These are phyloP conservation scores for Pleodorina starrii DNA, from an alignment of 139 green algal genomes.

Conservation along the genomic window DNA sequence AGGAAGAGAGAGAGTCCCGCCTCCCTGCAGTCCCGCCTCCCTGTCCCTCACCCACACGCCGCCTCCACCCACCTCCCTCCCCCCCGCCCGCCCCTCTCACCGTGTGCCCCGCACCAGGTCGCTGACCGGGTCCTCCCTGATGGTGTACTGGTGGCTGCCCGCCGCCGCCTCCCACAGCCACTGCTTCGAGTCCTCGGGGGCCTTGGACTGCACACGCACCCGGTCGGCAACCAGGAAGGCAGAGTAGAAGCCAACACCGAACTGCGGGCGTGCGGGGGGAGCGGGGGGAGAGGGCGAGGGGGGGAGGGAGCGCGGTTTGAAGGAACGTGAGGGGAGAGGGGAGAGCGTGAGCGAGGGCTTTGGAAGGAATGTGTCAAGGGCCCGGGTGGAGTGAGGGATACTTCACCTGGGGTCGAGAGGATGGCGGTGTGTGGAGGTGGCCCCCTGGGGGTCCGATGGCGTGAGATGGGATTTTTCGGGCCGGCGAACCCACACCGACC, in stretches of 20 bases:
- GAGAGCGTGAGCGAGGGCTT: too few species aligned
- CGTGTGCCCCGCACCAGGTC: conserved; percentile 85
- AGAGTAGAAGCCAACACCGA: conserved; percentile 99
- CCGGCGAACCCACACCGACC: too few species aligned
- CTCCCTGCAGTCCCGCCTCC: too few species aligned
- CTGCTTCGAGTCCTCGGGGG: conserved; percentile 74
- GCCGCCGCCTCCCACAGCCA: conserved; percentile 94
- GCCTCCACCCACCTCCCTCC: too few species aligned
- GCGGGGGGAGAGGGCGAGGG: not conserved
- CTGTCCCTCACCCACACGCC: not conserved
- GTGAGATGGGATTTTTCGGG: too few species aligned
- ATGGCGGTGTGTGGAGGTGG: too few species aligned
- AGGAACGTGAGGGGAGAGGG: not conserved
- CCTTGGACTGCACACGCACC: conserved; percentile 90
- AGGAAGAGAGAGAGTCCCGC: too few species aligned
- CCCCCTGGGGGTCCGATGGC: too few species aligned
- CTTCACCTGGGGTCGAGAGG: too few species aligned
- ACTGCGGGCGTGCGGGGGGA: conserved; percentile 71
- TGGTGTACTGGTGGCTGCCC: conserved; percentile 90
- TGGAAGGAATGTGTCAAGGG: too few species aligned
- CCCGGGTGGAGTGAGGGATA: too few species aligned
- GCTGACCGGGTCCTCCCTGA: conserved; percentile 72
- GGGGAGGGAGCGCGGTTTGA: not conserved
- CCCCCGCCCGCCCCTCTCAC: conserved; percentile 29
- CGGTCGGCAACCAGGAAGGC: conserved; percentile 94